Base-by-base conservation (phyloP, 768 basidiomycete genomes). In the Daedalea quercina region DNA sequence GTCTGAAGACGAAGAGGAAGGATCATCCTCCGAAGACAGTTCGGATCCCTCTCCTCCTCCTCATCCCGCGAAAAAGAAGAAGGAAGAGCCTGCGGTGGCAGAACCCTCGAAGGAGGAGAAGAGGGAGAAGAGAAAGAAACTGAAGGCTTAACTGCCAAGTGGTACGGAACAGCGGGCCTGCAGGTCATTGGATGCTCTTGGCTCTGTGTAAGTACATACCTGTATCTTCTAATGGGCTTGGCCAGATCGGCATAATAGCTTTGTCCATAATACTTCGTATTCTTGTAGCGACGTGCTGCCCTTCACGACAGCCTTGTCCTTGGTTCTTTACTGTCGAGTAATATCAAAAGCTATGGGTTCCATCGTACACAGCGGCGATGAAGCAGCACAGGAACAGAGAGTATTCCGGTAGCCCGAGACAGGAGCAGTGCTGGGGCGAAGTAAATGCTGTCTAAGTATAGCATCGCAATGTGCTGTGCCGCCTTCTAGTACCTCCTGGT, bases 31-130 rank as follows among this genome's bases (percentile, higher is more conserved):
- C 9, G 65, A 67, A 2, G 59, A 28, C 28, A 63, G 20, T 59
- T n/a, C n/a, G n/a, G n/a, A n/a, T n/a, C 61, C 1, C 15, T 6
- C 19, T 15, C 19, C 37, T 40, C 4, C 2, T 23, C 44, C 52
- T 40, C 64, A 65, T 9, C 58, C 58, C 24, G 54, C 58, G 12
- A 60, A 62, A 58, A 67, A 66, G 53, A 65, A 63, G 60, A 59
- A 60, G 48, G 58, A 60, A 34, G 26, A 22, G n/a, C 44, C 31
- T 25, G 34, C 52, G 56, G 61, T 72, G 73, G 56, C 66, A 66
- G 57, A 69, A 72, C 64, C 67, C 69, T 62, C 68, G 43, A 63
- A 72, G 34, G 73, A 69, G 51, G 76, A 75, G 65, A 80, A 81
- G 65, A 65, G 63, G 55, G n/a, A 72, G 34, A 73, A 69, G 51